A percentile compares a stretch with the other conserved stretches of the same genome.
Conservation (phyloP, 2,329 filamentous ascomycete species). For the Exophiala spinifera region DNA sequence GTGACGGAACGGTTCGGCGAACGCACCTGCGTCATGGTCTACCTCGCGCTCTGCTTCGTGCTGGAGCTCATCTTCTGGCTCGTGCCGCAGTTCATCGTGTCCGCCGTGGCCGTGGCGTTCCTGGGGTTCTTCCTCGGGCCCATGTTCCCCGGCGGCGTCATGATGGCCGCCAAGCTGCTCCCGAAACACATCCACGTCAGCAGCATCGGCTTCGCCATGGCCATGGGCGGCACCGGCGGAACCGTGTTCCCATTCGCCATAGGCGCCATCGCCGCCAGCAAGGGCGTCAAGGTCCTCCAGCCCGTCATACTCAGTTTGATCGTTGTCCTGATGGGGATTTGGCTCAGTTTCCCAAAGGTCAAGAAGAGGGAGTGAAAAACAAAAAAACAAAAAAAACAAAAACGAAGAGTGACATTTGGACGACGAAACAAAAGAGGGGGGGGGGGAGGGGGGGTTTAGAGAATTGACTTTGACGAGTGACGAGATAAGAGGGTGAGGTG, state of each 20-base stretch:
- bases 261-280: slow-evolving; percentile 46
- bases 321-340: slow-evolving; percentile 16
- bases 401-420: no score
- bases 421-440: no score
- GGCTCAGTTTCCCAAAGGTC: slow-evolving; percentile 26
- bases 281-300: slow-evolving; percentile 56
- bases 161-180: slow-evolving; percentile 67
- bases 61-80: slow-evolving; percentile 76
- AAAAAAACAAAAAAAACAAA: no score
- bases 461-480: no score
- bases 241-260: slow-evolving; percentile 40
- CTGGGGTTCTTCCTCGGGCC: slow-evolving; percentile 76
- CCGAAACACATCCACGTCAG: slow-evolving; percentile 69
- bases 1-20: slow-evolving; percentile 66
- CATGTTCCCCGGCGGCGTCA: slow-evolving; percentile 69
- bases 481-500: no score
- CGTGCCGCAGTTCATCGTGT: slow-evolving; percentile 68
- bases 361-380: slow-evolving; percentile 20
- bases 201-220: slow-evolving; percentile 72
- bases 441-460: no score
- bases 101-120: slow-evolving; percentile 65
- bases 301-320: slow-evolving; percentile 53
- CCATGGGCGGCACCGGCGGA: slow-evolving; percentile 69
- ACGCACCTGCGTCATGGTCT: slow-evolving; percentile 58
- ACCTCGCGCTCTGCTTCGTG: slow-evolving; percentile 60